Base-by-base conservation (phyloP, 306 rosid species). In the Citrullus amarus region DNA sequence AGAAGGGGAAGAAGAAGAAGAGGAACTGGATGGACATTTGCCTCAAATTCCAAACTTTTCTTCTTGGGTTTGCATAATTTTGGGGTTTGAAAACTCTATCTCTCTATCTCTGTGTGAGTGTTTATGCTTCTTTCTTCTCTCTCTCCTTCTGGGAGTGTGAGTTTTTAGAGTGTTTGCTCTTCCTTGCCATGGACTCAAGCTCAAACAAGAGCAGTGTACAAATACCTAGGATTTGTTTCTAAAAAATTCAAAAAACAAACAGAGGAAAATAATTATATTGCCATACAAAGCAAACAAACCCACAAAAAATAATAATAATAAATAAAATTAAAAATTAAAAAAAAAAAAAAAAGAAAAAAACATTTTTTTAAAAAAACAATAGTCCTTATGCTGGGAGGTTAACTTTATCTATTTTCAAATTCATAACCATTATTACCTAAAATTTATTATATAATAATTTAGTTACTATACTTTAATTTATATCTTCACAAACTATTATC, bases 41-140 rank as follows among this genome's bases (percentile, higher is more conserved):
- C 86, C 88, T 88, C 93, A 90, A 86, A 56, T 88, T 84, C 93
- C 85, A 83, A 86, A 82, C 81, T 80, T 82, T 80, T 81, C 86
- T 84, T 84, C 87, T 82, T 50, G 88, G 89, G 85, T 81, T 87
- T 84, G 88, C 79, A 82, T 87, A 83, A 71, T 74, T 84, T 68
- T 61, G 82, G 83, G 85, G 77, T 80, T 83, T 78, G 83, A 84
- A 77, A 65, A 81, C 76, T 41, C 78, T 62, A 54, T 76, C 79
- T 57, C 53, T 61, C 68, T 53, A 17, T 77, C 82, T 50, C 8
- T 62, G 70, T 84, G 41, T 9, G 28, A 11, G 60, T 56, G 28
- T 57, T 58, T 58, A 4, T 58, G 15, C 6, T 61, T 30, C 81
- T 57, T 54, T 78, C 82, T 28, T 65, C 56, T 46, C 79, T 70